Evolutionary conservation across 768 basidiomycete genomes (phyloP), one percentile per base, ranked within the genome.

Genomic region (Russula vinacea): DNA sequence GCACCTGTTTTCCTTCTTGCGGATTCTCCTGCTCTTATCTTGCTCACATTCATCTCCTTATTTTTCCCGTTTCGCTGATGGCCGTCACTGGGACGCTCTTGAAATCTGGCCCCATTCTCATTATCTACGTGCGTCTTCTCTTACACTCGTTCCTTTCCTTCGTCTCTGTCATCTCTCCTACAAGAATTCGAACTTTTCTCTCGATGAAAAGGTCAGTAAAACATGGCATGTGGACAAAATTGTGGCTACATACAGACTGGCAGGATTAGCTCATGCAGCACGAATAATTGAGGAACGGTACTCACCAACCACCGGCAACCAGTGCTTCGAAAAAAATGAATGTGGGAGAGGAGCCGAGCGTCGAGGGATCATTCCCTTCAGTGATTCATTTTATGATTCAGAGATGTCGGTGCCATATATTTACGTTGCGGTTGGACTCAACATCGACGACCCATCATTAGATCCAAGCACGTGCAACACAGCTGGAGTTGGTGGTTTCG

Each of bases 41-140:
- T 87, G 67, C 77, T 86, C 70, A 86, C 84, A 5, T 73, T 88
- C 56, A 76, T 84, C 4, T 78, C 82, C 19, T 76, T 86, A 65
- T 75, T 85, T 56, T 88, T 61, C 77, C 87, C 66, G 81, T 84
- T 14, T 77, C 84, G 26, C 74, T 88, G 56, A 72, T 87, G 37
- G 89, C 87, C 6, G 71, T 85, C 55, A 79, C 80, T 24, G 86
- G 86, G 22, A 76, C 81, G 0, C 73, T 90, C 63, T 79, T 90
- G 64, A 84, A 87, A 71, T 87, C 86, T 17, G 83, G 86, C 7
- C 84, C 84, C 1, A 79, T 88, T 63, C 79, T 90, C 62, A 84
- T 87, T 0, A 75, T 85, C 58, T 90, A 90, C 76, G 76, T 82
- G 24, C 73, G 89, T 53, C 79, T 89, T 17, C 80, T 90, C 55